These are phyloP conservation scores for Strigomonas oncopelti DNA, from an alignment of 208 protist species.

Conservation along the genomic window DNA sequence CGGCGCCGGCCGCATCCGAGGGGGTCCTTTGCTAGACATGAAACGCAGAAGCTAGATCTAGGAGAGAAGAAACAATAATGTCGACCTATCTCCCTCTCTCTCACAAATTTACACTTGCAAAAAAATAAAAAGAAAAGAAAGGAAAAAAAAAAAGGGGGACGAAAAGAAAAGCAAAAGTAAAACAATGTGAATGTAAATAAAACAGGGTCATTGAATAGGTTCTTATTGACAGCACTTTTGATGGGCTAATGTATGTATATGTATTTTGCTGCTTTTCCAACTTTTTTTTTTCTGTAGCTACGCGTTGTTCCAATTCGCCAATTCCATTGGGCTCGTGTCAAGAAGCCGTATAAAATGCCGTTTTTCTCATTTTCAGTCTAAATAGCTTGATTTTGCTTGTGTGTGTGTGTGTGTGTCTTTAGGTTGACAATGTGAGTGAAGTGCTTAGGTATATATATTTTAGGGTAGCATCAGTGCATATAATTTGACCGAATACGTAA, in stretches of 20 bases:
- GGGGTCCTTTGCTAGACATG: background rate
- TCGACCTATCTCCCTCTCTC: no score
- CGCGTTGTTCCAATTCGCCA: no score
- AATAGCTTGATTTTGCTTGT: no score
- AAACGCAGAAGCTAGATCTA: background rate
- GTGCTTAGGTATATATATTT: background rate
- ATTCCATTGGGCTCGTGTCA: no score
- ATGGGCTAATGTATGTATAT: no score
- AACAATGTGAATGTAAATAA: no score
- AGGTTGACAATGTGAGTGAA: background rate
- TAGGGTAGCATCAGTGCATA: constrained; percentile 9
- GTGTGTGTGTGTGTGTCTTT: background rate
- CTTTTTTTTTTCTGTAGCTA: no score
- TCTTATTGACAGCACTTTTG: no score
- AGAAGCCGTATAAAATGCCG: no score
- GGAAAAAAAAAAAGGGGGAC: background rate
- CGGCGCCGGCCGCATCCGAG: background rate
- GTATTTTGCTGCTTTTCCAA: no score
- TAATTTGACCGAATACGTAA: constrained; percentile 10
- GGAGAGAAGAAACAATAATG: background rate
- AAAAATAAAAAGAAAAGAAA: constrained; percentile 5
- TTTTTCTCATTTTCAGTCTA: no score
- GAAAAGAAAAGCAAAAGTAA: background rate
- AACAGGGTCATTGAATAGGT: no score
- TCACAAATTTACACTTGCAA: background rate